Percentiles rank a stretch among this genome's conserved stretches.
Evolutionary conservation across 2,329 filamentous ascomycete genomes (phyloP).

Genomic region (Didymella pinodella): DNA sequence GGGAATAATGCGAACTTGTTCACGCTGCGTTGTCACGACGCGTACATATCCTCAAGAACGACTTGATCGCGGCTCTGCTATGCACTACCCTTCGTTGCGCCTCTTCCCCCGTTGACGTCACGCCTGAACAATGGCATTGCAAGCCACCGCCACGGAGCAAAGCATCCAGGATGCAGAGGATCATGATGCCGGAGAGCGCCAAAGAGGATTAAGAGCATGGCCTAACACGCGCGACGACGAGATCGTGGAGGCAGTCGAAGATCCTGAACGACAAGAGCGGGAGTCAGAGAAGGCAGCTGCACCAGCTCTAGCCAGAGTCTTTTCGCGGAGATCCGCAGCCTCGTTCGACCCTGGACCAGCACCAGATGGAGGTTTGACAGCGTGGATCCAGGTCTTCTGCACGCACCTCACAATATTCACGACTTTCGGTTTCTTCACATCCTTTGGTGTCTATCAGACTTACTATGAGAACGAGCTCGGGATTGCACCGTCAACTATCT

Average conservation of each 20-base stretch:
- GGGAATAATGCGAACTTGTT: slow-evolving; percentile 4
- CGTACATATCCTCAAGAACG: neutral
- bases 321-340: slow-evolving; percentile 35
- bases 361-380: slow-evolving; percentile 60
- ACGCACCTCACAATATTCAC: slow-evolving; percentile 64
- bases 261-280: slow-evolving; percentile 14
- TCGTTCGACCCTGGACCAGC: slow-evolving; percentile 41
- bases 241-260: slow-evolving; percentile 23
- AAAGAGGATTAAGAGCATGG: slow-evolving; percentile 14
- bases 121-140: slow-evolving; percentile 3
- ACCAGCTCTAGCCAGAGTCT: slow-evolving; percentile 26
- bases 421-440: slow-evolving; percentile 63
- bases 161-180: neutral
- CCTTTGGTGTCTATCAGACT: slow-evolving; percentile 65
- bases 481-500: slow-evolving; percentile 46
- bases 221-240: slow-evolving; percentile 29
- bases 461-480: slow-evolving; percentile 57
- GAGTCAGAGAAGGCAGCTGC: slow-evolving; percentile 5
- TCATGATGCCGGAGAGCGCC: neutral
- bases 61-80: neutral
- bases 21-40: neutral
- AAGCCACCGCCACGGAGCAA: neutral
- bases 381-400: slow-evolving; percentile 63
- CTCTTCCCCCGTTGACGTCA: neutral
- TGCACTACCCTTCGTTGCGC: neutral